Conservation (phyloP, 2,329 filamentous ascomycete genomes). For the Paraphaeosphaeria minitans region DNA sequence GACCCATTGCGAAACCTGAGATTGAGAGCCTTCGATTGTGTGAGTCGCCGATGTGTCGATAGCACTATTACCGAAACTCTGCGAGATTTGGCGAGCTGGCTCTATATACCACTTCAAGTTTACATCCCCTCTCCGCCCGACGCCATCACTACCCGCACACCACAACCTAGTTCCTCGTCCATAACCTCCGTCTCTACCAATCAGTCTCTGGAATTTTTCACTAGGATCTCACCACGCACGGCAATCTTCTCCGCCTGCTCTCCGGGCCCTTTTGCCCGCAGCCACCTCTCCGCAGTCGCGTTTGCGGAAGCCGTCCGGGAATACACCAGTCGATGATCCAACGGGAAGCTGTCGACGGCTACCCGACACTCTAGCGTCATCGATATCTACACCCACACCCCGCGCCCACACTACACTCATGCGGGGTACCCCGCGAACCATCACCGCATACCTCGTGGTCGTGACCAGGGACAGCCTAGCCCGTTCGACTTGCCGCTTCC, state of each 20-base stretch:
- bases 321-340: slow-evolving; percentile 2
- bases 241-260: not conserved
- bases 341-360: not conserved
- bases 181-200: not conserved
- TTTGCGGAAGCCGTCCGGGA: slow-evolving; percentile 9
- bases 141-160: not conserved
- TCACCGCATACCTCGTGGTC: not conserved
- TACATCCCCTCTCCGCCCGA: not conserved
- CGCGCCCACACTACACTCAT: slow-evolving; percentile 10
- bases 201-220: not conserved
- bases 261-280: slow-evolving; percentile 2
- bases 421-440: slow-evolving; percentile 14
- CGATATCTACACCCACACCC: slow-evolving; percentile 7
- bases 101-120: slow-evolving; percentile 9
- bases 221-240: not conserved
- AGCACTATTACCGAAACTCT: no score
- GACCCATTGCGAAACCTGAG: slow-evolving; percentile 27
- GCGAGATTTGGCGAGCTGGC: not conserved
- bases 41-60: not conserved
- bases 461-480: not conserved
- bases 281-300: not conserved
- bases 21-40: not conserved
- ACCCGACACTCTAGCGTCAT: slow-evolving; percentile 13
- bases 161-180: not conserved
- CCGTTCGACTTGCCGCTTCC: not conserved